Conservation (phyloP, 768 basidiomycete species). For the Terana coerulea region DNA sequence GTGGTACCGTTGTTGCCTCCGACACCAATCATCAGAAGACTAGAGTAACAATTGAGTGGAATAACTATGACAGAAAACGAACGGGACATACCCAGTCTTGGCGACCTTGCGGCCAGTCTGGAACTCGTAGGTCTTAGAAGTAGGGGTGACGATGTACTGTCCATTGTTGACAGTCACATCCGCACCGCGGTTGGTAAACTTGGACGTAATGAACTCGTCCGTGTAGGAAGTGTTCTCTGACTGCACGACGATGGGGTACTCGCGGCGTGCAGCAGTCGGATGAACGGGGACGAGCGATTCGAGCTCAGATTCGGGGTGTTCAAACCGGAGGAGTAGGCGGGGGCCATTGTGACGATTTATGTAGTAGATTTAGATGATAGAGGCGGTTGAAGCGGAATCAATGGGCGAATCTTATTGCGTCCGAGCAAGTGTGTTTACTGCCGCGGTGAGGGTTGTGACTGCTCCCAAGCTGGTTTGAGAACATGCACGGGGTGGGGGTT, state of each 20-base stretch:
- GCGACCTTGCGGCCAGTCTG: conserved; percentile 81
- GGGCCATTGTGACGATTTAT: conserved; percentile 45
- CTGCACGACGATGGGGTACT: conserved; percentile 72
- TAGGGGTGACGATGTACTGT: conserved; percentile 75
- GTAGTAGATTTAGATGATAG: conserved; percentile 23
- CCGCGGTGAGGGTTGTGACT: conserved; percentile 88
- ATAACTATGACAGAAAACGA: background rate
- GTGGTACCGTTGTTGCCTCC: conserved; percentile 98
- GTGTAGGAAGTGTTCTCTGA: conserved; percentile 79
- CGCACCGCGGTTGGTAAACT: conserved; percentile 77
- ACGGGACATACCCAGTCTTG: conserved; percentile 80
- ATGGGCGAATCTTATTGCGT: conserved; percentile 49
- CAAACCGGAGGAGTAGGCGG: conserved; percentile 59
- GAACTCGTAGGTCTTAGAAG: conserved; percentile 82
- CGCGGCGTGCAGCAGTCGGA: conserved; percentile 81
- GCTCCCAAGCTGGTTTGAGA: conserved; percentile 90
- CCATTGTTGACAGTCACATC: conserved; percentile 68
- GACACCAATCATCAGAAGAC: conserved; percentile 94
- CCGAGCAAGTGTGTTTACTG: conserved; percentile 74
- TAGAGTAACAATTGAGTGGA: conserved; percentile 29
- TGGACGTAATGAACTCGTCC: conserved; percentile 78
- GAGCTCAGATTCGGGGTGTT: conserved; percentile 66
- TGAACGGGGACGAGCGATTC: conserved; percentile 72
- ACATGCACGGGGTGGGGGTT: conserved; percentile 60
- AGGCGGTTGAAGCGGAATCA: conserved; percentile 24